phyloP scores from a whole-genome alignment of 139 green algal genomes.

The Astrephomene gubernaculifera region DNA sequence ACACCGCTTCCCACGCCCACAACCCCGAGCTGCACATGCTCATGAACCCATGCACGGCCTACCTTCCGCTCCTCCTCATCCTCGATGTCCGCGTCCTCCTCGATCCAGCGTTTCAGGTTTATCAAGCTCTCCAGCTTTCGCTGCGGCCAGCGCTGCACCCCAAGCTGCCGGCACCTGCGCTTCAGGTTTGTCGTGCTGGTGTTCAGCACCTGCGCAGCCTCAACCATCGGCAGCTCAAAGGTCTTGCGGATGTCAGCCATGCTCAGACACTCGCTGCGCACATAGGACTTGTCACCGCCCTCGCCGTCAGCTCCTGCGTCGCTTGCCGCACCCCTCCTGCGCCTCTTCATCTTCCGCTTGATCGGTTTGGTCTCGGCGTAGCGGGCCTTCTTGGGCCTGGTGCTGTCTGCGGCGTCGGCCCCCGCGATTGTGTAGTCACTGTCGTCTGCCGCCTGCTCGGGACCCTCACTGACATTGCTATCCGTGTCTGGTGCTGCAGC shows the following conservation, averaged over 20 bases:
- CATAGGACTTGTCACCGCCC: background rate
- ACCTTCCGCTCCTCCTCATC: background rate
- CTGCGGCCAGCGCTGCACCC: constrained; percentile 65
- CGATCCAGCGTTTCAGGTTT: constrained; percentile 17
- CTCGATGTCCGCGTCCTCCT: background rate
- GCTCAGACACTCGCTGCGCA: background rate
- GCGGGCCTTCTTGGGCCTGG: background rate
- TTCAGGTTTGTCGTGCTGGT: constrained; percentile 68
- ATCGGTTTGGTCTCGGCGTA: no score
- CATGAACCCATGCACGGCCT: no score
- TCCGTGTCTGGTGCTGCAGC: no score
- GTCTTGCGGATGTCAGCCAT: background rate
- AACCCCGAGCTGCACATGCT: no score
- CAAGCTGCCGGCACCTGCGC: constrained; percentile 66
- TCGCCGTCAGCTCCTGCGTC: background rate
- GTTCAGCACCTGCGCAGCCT: constrained; percentile 55
- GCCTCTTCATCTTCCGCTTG: background rate
- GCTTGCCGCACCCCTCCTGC: background rate
- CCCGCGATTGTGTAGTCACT: background rate
- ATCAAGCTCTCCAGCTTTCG: constrained; percentile 60
- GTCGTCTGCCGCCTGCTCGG: no score
- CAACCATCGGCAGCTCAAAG: constrained; percentile 11
- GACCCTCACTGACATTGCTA: no score
- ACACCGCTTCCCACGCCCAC: no score
- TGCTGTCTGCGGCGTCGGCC: background rate